Percentiles rank a stretch among this genome's conserved stretches.
phyloP scores from a whole-genome alignment of 495 filamentous ascomycete genomes.

The Aeminium ludgeri region DNA sequence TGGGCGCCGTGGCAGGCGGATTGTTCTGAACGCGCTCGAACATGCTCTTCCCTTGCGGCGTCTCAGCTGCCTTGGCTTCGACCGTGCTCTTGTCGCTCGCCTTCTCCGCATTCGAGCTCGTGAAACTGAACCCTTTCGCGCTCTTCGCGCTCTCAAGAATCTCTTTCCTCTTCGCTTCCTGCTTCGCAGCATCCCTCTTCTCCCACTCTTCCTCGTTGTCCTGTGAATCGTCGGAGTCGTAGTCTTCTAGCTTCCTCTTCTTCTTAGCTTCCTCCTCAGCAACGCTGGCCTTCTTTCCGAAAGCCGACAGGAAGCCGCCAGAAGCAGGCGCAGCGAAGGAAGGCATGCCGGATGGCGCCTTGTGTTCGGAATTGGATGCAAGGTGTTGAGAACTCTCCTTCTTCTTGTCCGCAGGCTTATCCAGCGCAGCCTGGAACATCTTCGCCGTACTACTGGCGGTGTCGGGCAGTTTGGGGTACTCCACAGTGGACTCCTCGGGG shows the following conservation, averaged over 20 bases:
- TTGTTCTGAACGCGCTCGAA: constrained; percentile 10
- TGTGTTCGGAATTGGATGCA: neutral
- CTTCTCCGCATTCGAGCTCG: neutral
- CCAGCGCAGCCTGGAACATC: constrained; percentile 13
- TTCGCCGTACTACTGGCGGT: constrained; percentile 11
- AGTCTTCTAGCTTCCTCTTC: constrained; percentile 16
- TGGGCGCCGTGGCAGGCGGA: constrained; percentile 1
- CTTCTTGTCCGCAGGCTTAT: constrained; percentile 2
- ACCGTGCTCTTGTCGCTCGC: neutral
- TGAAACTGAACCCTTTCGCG: constrained; percentile 3
- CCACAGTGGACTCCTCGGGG: neutral
- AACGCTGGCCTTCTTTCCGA: constrained; percentile 12
- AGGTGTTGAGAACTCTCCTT: neutral
- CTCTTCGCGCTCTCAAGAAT: constrained; percentile 12
- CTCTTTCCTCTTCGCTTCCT: constrained; percentile 13
- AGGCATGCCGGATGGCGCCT: neutral
- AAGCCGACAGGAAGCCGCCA: constrained; percentile 11
- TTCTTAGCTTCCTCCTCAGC: constrained; percentile 8
- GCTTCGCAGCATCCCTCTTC: constrained; percentile 9
- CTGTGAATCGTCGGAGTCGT: constrained; percentile 13
- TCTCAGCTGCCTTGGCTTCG: too few species aligned
- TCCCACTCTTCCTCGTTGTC: constrained; percentile 17
- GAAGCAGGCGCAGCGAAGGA: constrained; percentile 3
- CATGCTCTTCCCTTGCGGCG: constrained; percentile 8
- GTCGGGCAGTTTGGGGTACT: constrained; percentile 12